Conservation (phyloP, 208 protist genomes). For the Acanthamoeba lenticulata region DNA sequence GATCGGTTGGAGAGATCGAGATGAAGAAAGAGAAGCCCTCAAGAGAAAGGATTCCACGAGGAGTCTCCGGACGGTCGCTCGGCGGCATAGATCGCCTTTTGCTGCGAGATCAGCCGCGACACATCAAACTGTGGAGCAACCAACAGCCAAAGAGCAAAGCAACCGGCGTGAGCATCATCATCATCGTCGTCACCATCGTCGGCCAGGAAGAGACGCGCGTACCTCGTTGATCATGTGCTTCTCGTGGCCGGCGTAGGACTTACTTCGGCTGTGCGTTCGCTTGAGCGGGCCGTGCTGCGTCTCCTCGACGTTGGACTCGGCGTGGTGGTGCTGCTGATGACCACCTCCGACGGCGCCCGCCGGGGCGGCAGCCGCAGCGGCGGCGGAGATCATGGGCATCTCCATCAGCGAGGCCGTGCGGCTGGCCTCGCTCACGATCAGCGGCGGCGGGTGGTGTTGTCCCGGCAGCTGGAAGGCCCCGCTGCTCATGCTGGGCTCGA, state of each 20-base stretch:
- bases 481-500: neutral
- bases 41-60: conserved; percentile 47
- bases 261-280: conserved; percentile 39
- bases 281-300: neutral
- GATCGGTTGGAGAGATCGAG: too few species aligned
- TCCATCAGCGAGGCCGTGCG: neutral
- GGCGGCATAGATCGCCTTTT: neutral
- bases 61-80: neutral
- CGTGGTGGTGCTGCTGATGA: too few species aligned
- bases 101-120: neutral
- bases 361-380: neutral
- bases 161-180: neutral
- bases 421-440: neutral
- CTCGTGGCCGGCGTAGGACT: conserved; percentile 39
- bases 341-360: too few species aligned
- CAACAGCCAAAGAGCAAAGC: neutral
- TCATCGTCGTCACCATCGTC: neutral
- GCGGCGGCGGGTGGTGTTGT: neutral
- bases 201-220: neutral
- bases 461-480: neutral
- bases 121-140: conserved; percentile 21
- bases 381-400: neutral
- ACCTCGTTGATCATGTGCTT: neutral
- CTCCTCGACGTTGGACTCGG: too few species aligned
- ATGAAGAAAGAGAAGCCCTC: too few species aligned